phyloP scores from a whole-genome alignment of 106 monocot genomes.

The Amphibolis antarctica region DNA sequence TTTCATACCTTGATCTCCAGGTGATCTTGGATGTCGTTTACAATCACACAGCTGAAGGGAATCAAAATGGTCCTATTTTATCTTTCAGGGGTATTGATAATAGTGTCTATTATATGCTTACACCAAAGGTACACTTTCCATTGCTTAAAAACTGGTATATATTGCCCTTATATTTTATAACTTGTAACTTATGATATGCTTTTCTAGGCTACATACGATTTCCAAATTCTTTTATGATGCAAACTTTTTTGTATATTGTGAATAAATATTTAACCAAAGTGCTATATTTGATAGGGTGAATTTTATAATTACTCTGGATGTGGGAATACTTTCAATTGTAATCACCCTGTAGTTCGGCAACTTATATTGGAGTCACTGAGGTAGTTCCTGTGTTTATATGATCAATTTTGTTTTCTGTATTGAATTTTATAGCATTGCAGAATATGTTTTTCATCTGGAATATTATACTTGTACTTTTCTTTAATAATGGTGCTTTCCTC shows the following conservation, averaged over 20 bases:
- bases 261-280: background rate
- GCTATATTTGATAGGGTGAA: slow-evolving; percentile 47
- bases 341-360: slow-evolving; percentile 81
- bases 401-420: background rate
- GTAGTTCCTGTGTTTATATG: slow-evolving; percentile 19
- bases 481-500: too few relatives aligned
- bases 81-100: slow-evolving; percentile 89
- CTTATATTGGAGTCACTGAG: slow-evolving; percentile 83
- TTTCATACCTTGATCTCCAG: slow-evolving; percentile 16
- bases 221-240: too few relatives aligned
- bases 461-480: too few relatives aligned
- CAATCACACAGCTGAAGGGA: slow-evolving; percentile 97
- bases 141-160: background rate
- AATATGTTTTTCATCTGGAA: too few relatives aligned
- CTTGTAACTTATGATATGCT: too few relatives aligned
- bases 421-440: background rate
- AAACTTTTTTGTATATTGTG: background rate
- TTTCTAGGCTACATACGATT: background rate
- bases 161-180: too few relatives aligned
- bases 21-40: slow-evolving; percentile 88
- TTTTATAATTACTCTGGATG: slow-evolving; percentile 93
- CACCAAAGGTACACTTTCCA: slow-evolving; percentile 46
- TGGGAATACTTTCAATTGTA: slow-evolving; percentile 96
- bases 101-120: slow-evolving; percentile 86
- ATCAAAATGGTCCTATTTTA: slow-evolving; percentile 84